phyloP scores from a whole-genome alignment of 306 rosid genomes.

The Myrica gale region DNA sequence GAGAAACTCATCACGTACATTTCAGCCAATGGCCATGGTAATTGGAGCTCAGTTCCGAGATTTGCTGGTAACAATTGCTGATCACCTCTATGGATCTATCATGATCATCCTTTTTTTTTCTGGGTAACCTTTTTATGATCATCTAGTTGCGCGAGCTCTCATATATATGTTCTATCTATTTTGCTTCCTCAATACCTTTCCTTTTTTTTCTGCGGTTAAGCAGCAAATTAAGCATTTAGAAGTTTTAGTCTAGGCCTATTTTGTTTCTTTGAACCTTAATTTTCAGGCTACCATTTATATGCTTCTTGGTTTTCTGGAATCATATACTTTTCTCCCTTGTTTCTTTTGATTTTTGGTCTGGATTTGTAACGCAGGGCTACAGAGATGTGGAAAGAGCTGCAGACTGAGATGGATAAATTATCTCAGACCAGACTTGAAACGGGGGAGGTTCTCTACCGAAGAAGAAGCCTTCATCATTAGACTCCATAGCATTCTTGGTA shows the following conservation, averaged over 20 bases:
- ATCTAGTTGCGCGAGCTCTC: neutral
- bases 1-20: conserved; percentile 89
- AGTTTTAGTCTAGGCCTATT: too few relatives aligned
- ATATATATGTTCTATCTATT: neutral
- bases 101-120: too few relatives aligned
- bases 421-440: conserved; percentile 89
- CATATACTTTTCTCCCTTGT: neutral
- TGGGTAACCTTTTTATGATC: neutral
- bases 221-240: neutral
- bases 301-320: neutral
- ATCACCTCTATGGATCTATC: neutral
- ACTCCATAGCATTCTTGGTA: conserved; percentile 88
- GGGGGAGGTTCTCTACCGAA: conserved; percentile 89
- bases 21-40: conserved; percentile 82
- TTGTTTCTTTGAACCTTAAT: neutral
- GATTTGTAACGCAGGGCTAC: conserved; percentile 46
- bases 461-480: conserved; percentile 87
- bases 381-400: conserved; percentile 97
- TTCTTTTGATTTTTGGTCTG: neutral
- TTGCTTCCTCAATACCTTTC: neutral
- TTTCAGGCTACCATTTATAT: neutral
- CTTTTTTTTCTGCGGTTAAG: neutral
- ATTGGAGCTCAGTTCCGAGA: conserved; percentile 94
- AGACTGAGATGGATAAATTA: conserved; percentile 96
- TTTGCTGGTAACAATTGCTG: conserved; percentile 56